These are phyloP conservation scores for Populus hybrid DNA, from an alignment of 441 rosid genomes.

Conservation along the genomic window DNA sequence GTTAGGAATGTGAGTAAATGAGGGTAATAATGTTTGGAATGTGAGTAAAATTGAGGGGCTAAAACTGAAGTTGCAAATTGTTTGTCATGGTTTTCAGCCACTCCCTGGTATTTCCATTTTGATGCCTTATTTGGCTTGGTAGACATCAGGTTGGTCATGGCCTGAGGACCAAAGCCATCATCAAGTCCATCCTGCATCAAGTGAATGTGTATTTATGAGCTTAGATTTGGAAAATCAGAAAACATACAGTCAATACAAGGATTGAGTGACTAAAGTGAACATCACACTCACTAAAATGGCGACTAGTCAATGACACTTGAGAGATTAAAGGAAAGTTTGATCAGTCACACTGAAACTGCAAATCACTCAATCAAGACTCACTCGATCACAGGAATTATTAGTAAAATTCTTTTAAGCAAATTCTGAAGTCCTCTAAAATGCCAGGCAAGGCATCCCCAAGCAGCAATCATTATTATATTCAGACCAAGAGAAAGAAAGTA, in stretches of 20 bases:
- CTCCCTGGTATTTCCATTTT: not conserved
- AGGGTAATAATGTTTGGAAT: not conserved
- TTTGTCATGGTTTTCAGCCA: not conserved
- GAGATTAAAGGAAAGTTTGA: not conserved
- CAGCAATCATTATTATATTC: not conserved
- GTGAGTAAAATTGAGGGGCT: not conserved
- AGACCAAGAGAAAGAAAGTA: not conserved
- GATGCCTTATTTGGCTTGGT: not conserved
- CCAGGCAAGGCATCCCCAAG: not conserved
- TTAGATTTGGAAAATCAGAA: not conserved
- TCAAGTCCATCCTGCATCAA: slow-evolving; percentile 10
- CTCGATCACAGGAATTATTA: not conserved
- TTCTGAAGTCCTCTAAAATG: not conserved
- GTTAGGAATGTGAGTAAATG: not conserved
- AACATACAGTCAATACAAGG: not conserved
- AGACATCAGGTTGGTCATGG: slow-evolving; percentile 1
- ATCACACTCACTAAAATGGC: not conserved
- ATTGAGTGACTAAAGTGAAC: not conserved
- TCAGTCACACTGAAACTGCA: not conserved
- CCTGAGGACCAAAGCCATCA: not conserved
- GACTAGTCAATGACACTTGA: not conserved
- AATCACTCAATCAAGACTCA: not conserved
- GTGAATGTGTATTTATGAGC: not conserved
- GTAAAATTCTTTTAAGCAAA: not conserved
- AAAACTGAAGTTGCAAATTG: not conserved